Conservation (phyloP, 495 filamentous ascomycete genomes). For the Podospora didyma region DNA sequence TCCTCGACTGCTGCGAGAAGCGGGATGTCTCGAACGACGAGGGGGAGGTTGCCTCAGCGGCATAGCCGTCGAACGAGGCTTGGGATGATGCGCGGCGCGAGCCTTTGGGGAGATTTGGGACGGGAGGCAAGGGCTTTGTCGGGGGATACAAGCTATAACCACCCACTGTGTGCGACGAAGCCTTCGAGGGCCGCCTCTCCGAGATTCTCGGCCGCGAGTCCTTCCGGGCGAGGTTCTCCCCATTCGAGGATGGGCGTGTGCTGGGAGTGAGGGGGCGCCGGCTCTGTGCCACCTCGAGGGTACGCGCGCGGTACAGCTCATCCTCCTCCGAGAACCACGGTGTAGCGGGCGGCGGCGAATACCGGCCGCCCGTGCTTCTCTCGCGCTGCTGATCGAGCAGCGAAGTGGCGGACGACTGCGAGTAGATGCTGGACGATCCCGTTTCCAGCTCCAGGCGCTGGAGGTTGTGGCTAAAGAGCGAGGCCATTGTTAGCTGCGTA, state of each 20-base stretch:
- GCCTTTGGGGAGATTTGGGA: constrained; percentile 11
- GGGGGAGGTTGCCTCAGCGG: constrained; percentile 9
- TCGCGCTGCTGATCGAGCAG: neutral
- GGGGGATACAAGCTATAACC: constrained; percentile 25
- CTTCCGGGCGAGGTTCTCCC: constrained; percentile 8
- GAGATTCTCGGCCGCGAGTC: constrained; percentile 19
- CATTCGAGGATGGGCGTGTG: neutral
- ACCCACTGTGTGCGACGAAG: constrained; percentile 6
- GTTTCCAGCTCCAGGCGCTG: neutral
- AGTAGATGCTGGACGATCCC: neutral
- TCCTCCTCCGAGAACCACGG: neutral
- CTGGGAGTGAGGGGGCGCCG: neutral
- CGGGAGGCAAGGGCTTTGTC: constrained; percentile 23
- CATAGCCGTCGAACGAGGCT: constrained; percentile 10
- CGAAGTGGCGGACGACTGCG: neutral
- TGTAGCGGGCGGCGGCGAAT: neutral
- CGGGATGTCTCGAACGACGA: constrained; percentile 18
- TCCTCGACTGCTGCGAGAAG: constrained; percentile 13
- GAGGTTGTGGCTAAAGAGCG: neutral
- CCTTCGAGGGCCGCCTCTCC: constrained; percentile 20
- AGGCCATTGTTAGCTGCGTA: neutral
- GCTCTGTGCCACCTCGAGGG: neutral
- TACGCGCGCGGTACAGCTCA: neutral
- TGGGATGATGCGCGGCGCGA: constrained; percentile 17
- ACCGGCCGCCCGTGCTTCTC: neutral